phyloP scores from a whole-genome alignment of 2,329 filamentous ascomycete genomes.

The Cadophora gregata region DNA sequence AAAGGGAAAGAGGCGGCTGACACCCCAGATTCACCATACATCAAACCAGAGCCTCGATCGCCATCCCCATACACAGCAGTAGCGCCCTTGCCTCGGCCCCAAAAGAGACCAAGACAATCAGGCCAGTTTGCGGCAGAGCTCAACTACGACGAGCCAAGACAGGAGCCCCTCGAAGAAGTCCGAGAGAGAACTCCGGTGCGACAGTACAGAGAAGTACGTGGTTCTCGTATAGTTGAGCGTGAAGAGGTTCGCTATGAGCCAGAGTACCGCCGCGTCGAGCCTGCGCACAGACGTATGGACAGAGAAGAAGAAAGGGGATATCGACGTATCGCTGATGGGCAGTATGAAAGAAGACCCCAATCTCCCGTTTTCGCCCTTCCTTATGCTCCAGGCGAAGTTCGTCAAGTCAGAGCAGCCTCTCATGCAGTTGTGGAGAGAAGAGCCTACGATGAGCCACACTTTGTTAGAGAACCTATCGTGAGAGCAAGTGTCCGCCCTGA shows the following conservation, averaged over 20 bases:
- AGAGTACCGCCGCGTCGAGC: slow-evolving; percentile 36
- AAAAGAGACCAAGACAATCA: slow-evolving; percentile 61
- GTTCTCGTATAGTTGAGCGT: slow-evolving; percentile 33
- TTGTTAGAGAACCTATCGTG: slow-evolving; percentile 53
- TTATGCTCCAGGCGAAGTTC: slow-evolving; percentile 36
- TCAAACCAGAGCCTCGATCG: slow-evolving; percentile 70
- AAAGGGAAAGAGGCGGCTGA: slow-evolving; percentile 53
- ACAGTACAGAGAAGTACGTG: slow-evolving; percentile 33
- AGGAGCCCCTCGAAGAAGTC: slow-evolving; percentile 44
- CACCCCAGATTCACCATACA: slow-evolving; percentile 55
- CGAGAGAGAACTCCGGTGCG: slow-evolving; percentile 31
- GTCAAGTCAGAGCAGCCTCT: slow-evolving; percentile 38
- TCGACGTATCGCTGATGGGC: slow-evolving; percentile 33
- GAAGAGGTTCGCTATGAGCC: slow-evolving; percentile 37
- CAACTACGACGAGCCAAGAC: slow-evolving; percentile 54
- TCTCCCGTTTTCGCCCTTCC: slow-evolving; percentile 41
- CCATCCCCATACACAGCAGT: slow-evolving; percentile 60
- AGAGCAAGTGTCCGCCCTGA: slow-evolving; percentile 58
- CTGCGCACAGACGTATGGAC: slow-evolving; percentile 39
- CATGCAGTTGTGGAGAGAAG: slow-evolving; percentile 39
- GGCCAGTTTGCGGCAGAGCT: slow-evolving; percentile 50
- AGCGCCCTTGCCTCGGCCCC: slow-evolving; percentile 58
- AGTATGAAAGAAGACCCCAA: slow-evolving; percentile 36
- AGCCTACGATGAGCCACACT: slow-evolving; percentile 44
- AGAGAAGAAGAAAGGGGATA: slow-evolving; percentile 39